Base-by-base conservation (phyloP, 495 filamentous ascomycete species). In the Achaetomiella virescens region DNA sequence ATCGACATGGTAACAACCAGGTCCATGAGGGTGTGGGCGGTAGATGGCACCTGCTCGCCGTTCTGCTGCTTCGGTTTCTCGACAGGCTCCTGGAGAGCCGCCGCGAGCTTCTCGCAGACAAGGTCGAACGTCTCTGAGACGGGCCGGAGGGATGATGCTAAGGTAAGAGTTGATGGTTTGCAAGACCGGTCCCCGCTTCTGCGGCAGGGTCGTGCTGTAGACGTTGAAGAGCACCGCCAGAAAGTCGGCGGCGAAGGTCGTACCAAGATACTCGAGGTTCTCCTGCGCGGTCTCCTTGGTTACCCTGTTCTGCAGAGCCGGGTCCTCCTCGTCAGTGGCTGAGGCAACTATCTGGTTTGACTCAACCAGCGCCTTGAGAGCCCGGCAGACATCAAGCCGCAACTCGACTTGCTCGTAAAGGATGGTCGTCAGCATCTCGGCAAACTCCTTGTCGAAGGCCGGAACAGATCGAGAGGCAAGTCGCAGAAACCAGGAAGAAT, bases 151-250 rank as follows among this genome's bases (percentile, higher is more conserved):
- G 6, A 89, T 88, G 58, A 98, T 91, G 73, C 90, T 93, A 58
- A 98, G 72, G 70, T 87, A 97, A 5, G 90, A 84, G 72, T 97
- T 95, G 72, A 97, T 91, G 62, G 91, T 96, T 64, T 89, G 84
- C 22, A 98, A 76, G 48, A 98, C 91, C 33, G 84, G 87, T 2
- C 91, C 90, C 57, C 93, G 79, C 66, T 89, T 90, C 66, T 97
- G 90, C 1, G 95, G 93, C 20, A 97, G 76, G 1, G 95, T 97
- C 66, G 95, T 85, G 65, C 87, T 95, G 73, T 97, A 98, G 24
- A 97, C 92, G 66, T 98, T 98, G 78, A 97, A 97, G 38, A 98
- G 77, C 2, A 97, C 93, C 2, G 93, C 90, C 25, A 98, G 79
- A 61, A 97, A 67, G 58, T 98, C 97, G 47, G 87, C 84, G 8